These are phyloP conservation scores for Apiospora sp. DNA, from an alignment of 2,329 filamentous ascomycete genomes.

Conservation along the genomic window DNA sequence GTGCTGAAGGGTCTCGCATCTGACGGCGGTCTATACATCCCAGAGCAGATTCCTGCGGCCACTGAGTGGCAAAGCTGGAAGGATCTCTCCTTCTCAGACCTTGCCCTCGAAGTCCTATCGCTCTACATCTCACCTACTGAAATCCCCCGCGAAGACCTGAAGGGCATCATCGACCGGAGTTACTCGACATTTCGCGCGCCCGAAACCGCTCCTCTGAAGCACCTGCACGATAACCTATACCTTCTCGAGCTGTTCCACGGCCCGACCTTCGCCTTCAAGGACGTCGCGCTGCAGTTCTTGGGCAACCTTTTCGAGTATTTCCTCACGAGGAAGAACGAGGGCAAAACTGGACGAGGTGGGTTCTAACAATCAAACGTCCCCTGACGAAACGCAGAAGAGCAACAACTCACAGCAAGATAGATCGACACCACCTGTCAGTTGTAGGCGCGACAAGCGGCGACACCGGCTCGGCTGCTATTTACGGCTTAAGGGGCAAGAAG, in stretches of 20 bases:
- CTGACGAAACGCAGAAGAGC: conserved; percentile 39
- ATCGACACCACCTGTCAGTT: conserved; percentile 83
- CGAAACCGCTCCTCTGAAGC: conserved; percentile 80
- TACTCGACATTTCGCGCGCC: conserved; percentile 88
- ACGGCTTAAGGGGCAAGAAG: conserved; percentile 92
- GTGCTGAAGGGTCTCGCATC: conserved; percentile 87
- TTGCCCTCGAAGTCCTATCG: conserved; percentile 85
- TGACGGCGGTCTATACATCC: conserved; percentile 90
- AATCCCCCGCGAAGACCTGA: conserved; percentile 82
- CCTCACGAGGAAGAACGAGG: conserved; percentile 74
- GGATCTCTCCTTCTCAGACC: conserved; percentile 78
- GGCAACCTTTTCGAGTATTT: conserved; percentile 98
- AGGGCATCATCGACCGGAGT: conserved; percentile 81
- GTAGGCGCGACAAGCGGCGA: conserved; percentile 88
- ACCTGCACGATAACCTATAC: conserved; percentile 81
- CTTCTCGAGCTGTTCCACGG: conserved; percentile 96
- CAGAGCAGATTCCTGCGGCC: conserved; percentile 75
- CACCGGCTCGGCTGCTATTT: conserved; percentile 95
- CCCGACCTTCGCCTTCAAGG: conserved; percentile 95
- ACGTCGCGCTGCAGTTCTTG: conserved; percentile 90
- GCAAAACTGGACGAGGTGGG: conserved; percentile 66
- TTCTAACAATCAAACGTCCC: conserved; percentile 18
- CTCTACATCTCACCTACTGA: conserved; percentile 87
- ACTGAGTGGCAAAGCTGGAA: conserved; percentile 75
- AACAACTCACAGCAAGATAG: conserved; percentile 44